These are phyloP conservation scores for Bromus sterilis DNA, from an alignment of 176 grass and related monocot genomes.

Conservation along the genomic window DNA sequence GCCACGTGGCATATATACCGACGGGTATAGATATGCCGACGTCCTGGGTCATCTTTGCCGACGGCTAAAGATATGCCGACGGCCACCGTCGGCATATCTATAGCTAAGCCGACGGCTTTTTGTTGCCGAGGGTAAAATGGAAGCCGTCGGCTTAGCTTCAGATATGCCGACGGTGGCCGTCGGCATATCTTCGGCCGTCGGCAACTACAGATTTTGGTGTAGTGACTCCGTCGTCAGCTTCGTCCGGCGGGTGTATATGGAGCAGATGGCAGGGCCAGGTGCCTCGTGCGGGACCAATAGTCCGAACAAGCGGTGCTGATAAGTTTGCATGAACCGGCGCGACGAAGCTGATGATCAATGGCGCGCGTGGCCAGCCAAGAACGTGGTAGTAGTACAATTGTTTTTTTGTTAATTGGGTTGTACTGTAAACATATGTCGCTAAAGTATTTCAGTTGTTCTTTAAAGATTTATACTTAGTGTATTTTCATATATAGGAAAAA, in stretches of 20 bases:
- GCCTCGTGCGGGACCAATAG: conserved; percentile 20
- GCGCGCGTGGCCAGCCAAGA: neutral
- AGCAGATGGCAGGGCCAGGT: neutral
- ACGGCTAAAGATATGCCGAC: too few relatives aligned
- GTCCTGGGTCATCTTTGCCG: too few relatives aligned
- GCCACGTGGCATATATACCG: too few relatives aligned
- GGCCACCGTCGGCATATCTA: too few relatives aligned
- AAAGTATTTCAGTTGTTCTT: neutral
- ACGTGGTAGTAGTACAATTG: neutral
- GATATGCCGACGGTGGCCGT: too few relatives aligned
- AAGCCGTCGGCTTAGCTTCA: too few relatives aligned
- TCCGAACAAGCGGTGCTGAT: conserved; percentile 35
- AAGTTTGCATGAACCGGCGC: neutral
- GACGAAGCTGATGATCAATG: neutral
- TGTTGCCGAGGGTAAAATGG: too few relatives aligned
- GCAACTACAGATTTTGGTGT: too few relatives aligned
- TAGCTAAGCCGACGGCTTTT: too few relatives aligned
- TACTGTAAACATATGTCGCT: neutral
- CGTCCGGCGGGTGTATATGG: conserved; percentile 25
- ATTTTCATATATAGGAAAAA: neutral
- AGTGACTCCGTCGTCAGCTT: conserved; percentile 13
- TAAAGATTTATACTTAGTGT: neutral
- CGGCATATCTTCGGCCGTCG: too few relatives aligned
- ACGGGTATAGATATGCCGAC: too few relatives aligned
- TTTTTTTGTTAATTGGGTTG: neutral